Conservation (phyloP, 2,329 filamentous ascomycete genomes). For the Colletotrichum lindemuthianum region DNA sequence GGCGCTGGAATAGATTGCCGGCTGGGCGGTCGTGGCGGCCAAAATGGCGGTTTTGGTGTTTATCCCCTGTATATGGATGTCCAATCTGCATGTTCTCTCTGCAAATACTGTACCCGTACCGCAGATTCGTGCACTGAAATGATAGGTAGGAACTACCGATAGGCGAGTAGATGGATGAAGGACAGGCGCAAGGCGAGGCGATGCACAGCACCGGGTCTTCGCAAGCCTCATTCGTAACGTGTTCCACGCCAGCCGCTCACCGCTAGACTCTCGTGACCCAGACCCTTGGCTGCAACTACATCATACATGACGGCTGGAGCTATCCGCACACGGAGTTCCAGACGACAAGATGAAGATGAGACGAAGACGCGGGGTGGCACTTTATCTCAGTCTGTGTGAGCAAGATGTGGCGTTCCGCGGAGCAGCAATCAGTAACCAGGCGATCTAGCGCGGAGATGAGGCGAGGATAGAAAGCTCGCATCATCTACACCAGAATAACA, state of each 20-base stretch:
- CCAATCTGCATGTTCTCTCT: too few relatives aligned
- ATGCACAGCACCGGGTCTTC: constrained; percentile 21
- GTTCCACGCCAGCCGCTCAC: constrained; percentile 21
- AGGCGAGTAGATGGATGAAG: too few relatives aligned
- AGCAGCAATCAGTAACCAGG: constrained; percentile 12
- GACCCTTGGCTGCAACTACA: constrained; percentile 33
- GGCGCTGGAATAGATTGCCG: constrained; percentile 4
- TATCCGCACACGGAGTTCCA: background rate
- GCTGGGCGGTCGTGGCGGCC: constrained; percentile 4
- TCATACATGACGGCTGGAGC: constrained; percentile 18
- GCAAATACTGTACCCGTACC: too few relatives aligned
- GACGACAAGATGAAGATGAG: background rate
- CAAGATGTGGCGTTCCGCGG: constrained; percentile 4
- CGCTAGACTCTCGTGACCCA: constrained; percentile 20
- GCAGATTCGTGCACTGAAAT: too few relatives aligned
- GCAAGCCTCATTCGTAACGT: constrained; percentile 21
- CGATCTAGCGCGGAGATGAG: background rate
- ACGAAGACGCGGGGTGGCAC: constrained; percentile 15
- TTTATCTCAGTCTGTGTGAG: background rate
- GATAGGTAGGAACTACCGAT: too few relatives aligned
- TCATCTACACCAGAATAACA: too few relatives aligned
- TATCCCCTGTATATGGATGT: background rate
- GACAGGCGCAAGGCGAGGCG: constrained; percentile 7
- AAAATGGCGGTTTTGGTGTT: constrained; percentile 3
- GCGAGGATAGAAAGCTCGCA: constrained; percentile 1